Evolutionary conservation across 192 early-diverging fungal species (phyloP), one percentile per base, ranked within the genome.

Genomic region (Gryganskiella cystojenkinii): DNA sequence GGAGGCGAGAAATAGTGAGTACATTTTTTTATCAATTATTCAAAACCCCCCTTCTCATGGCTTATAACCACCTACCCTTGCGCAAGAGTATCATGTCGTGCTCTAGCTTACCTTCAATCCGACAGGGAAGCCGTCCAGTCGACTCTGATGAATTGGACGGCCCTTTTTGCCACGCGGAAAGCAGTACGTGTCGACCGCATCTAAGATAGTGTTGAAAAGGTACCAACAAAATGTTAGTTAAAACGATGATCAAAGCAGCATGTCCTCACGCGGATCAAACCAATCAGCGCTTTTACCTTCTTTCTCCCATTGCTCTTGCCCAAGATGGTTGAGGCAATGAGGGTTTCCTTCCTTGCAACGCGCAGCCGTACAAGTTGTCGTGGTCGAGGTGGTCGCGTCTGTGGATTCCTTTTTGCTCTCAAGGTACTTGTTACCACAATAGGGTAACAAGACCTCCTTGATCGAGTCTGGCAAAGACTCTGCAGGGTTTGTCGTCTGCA

Each of bases 251-350:
- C 7, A 40, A 42, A 24, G 22, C 7, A 25, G 5, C 19, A 28
- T n/a, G 7, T 49, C 1, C 14, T 10, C 15, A 5, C 3, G 24
- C 14, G 4, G 13, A 19, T 54, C 14, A 8, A 25, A 1, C 2
- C 2, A 19, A 19, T 19, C 1, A 10, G 17, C 13, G 13, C 3
- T 1, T 34, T 24, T 68, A 80, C 79, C 70, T 49, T 80, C 70
- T 30, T 53, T 59, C n/a, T 80, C 79, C 79, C 79, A 80, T 27
- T 64, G 64, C 2, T 55, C 65, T 27, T 80, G 79, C 19, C 79
- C 79, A 27, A 80, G 43, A 47, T 73, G 60, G 46, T 72, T 80
- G 10, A 80, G 31, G 27, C 79, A 80, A 35, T 80, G 70, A 37
- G 79, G 79, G 37, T 73, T 80, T 5, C 64, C 57, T 8, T 80